A percentile compares a stretch with the other conserved stretches of the same genome.
Conservation (phyloP, 1,284 basidiomycete species). For the Singerocomus inundabilis region DNA sequence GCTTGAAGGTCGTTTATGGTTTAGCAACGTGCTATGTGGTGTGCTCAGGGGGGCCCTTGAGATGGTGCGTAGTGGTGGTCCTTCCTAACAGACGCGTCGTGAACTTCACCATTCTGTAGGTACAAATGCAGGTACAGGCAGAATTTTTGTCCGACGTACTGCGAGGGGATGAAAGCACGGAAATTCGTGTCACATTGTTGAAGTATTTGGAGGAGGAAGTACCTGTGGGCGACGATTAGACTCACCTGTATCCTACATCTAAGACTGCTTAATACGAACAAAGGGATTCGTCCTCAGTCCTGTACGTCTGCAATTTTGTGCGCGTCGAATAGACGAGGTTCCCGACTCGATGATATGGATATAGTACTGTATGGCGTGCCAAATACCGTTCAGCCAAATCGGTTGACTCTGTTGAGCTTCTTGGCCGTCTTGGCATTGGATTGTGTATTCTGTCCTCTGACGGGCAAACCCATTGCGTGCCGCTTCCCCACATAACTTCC, state of each 20-base stretch:
- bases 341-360: slow-evolving; percentile 5
- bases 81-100: slow-evolving; percentile 4
- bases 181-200: slow-evolving; percentile 87
- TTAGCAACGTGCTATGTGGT: slow-evolving; percentile 93
- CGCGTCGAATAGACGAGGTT: slow-evolving; percentile 1
- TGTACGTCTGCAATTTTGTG: not conserved
- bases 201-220: slow-evolving; percentile 96
- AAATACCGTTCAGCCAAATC: slow-evolving; percentile 37
- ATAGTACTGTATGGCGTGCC: slow-evolving; percentile 14
- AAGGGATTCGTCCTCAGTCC: not conserved
- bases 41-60: slow-evolving; percentile 92
- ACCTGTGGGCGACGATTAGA: slow-evolving; percentile 75
- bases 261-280: not conserved
- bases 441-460: slow-evolving; percentile 87
- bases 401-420: slow-evolving; percentile 75
- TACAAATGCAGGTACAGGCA: slow-evolving; percentile 94
- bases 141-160: slow-evolving; percentile 90
- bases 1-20: slow-evolving; percentile 91
- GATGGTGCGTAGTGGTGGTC: slow-evolving; percentile 68
- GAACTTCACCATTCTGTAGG: slow-evolving; percentile 46
- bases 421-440: slow-evolving; percentile 83
- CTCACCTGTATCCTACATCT: slow-evolving; percentile 24
- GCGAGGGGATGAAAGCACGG: slow-evolving; percentile 92
- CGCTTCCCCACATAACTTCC: slow-evolving; percentile 85
- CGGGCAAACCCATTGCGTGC: slow-evolving; percentile 86